Evolutionary conservation across 1,284 basidiomycete species (phyloP).

Genomic region (Malassezia japonica): DNA sequence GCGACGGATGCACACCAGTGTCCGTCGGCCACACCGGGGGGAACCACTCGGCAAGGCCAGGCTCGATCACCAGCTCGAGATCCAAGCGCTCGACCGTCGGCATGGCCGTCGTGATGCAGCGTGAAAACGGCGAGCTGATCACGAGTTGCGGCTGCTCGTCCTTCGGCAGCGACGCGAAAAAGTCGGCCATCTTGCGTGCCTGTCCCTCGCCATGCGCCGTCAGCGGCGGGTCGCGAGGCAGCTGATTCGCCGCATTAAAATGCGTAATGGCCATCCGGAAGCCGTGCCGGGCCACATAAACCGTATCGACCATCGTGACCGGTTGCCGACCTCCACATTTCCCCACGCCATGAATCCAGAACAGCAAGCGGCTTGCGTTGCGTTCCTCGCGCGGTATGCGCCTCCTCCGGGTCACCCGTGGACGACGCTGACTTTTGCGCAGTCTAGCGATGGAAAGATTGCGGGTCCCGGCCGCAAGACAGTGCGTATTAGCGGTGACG

Average conservation of each 20-base stretch:
- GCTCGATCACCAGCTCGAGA: conserved; percentile 63
- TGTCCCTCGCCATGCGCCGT: conserved; percentile 69
- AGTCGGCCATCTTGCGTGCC: conserved; percentile 61
- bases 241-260: conserved; percentile 53
- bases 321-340: neutral
- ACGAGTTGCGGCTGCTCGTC: conserved; percentile 65
- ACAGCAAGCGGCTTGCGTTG: too few species aligned
- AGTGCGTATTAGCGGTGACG: conserved; percentile 68
- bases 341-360: neutral
- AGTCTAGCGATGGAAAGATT: conserved; percentile 85
- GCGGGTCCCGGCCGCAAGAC: conserved; percentile 65
- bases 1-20: conserved; percentile 49
- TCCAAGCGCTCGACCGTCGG: conserved; percentile 59
- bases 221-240: conserved; percentile 63
- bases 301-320: conserved; percentile 55
- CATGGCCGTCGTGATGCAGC: conserved; percentile 67
- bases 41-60: conserved; percentile 76
- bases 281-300: conserved; percentile 66
- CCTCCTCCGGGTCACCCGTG: conserved; percentile 11
- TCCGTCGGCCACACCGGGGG: conserved; percentile 58
- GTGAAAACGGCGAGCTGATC: conserved; percentile 56
- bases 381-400: neutral
- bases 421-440: conserved; percentile 81
- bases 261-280: conserved; percentile 43
- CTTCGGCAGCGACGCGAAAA: conserved; percentile 59